Base-by-base conservation (phyloP, 495 filamentous ascomycete species). In the Penicillium argentinense region DNA sequence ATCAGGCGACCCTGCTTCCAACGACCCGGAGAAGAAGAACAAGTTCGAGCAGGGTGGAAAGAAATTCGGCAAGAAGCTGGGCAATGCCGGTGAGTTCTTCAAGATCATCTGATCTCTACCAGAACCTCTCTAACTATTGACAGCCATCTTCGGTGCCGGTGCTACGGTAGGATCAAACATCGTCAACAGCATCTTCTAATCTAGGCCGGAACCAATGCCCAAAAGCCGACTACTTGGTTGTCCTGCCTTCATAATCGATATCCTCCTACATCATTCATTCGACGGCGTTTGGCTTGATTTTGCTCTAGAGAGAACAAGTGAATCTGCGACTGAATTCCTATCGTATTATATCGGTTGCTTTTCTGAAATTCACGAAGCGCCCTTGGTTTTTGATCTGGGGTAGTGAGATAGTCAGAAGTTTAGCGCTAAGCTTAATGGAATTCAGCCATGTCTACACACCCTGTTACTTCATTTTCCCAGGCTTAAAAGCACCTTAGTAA, bases 161-260 rank as follows among this genome's bases (percentile, higher is more conserved):
- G 91, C 91, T 47, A 95, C 93, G 4, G 82, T 97, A 49, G 93
- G 93, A 22, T 79, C 84, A 44, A 91, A 96, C 49, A 85, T 97
- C 60, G 93, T 97, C 44, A 95, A 96, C 63, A 81, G 84, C 42
- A 95, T 97, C 40, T 95, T 96, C 64, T 95, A 82, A 93, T 96
- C 64, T 95, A 82, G 72, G 51, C 44, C 45, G 5, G 22, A 29
- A 7, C n/a, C n/a, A n/a, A n/a, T n/a, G n/a, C n/a, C n/a, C n/a
- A n/a, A n/a, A n/a, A n/a, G n/a, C n/a, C n/a, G n/a, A n/a, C n/a
- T n/a, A n/a, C n/a, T n/a, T n/a, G n/a, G n/a, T 21, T 21, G 16
- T 18, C 21, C 33, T 5, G 2, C 17, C n/a, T 36, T 36, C 33
- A 7, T 18, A 36, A 36, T 36, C 33, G 33, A 36, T 36, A 36